Conservation (phyloP, 345 rosid genomes). For the Eucalyptus globulus region DNA sequence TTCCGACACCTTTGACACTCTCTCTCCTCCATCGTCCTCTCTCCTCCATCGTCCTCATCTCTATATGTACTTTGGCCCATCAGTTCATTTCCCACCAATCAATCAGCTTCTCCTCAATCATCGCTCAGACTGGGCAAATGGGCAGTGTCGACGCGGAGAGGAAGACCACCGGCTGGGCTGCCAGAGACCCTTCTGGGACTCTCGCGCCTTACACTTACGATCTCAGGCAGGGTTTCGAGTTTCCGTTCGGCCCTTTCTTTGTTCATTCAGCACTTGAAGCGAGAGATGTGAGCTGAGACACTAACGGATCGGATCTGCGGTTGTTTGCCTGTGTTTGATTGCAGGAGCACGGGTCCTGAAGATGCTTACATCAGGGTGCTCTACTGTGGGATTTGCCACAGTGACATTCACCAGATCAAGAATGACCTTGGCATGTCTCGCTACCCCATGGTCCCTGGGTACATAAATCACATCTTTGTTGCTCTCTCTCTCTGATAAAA, state of each 20-base stretch:
- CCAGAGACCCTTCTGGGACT: constrained; percentile 58
- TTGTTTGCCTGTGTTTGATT: background rate
- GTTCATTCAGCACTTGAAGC: background rate
- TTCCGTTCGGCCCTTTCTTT: background rate
- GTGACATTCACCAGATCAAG: constrained; percentile 60
- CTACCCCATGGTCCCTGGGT: constrained; percentile 89
- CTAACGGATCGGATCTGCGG: background rate
- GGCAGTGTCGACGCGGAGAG: constrained; percentile 27
- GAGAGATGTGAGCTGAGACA: background rate
- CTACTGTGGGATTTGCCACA: constrained; percentile 65
- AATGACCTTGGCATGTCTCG: constrained; percentile 50
- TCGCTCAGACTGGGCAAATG: constrained; percentile 4
- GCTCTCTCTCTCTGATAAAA: background rate
- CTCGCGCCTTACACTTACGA: constrained; percentile 54
- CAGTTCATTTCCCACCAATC: background rate
- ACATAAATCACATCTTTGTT: background rate
- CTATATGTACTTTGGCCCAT: background rate
- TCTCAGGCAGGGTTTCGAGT: constrained; percentile 26
- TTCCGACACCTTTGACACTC: background rate
- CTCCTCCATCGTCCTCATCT: background rate
- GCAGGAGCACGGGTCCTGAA: constrained; percentile 61
- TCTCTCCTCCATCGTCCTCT: background rate
- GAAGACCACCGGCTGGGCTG: constrained; percentile 63
- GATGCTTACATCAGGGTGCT: constrained; percentile 55
- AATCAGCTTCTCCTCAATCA: background rate